phyloP scores from a whole-genome alignment of 1,284 basidiomycete genomes.

The Inonotus hispidus region DNA sequence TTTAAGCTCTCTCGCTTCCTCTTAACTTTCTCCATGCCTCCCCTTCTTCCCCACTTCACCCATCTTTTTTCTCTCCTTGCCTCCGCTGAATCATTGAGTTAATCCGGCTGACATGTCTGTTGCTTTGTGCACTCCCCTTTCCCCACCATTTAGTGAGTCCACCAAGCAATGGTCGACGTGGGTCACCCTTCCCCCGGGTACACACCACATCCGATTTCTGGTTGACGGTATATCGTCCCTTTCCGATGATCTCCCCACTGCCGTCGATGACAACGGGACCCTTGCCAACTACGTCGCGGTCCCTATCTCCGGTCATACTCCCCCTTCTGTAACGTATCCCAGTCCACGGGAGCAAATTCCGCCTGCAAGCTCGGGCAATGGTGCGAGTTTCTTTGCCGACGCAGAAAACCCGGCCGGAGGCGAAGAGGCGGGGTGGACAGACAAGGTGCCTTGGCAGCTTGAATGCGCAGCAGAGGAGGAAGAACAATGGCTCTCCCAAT shows the following conservation, averaged over 20 bases:
- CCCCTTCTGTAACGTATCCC: conserved; percentile 23
- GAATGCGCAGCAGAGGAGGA: conserved; percentile 79
- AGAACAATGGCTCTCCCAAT: conserved; percentile 61
- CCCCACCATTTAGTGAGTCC: conserved; percentile 25
- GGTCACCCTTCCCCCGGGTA: conserved; percentile 76
- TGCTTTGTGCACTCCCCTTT: conserved; percentile 3
- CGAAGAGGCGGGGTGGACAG: conserved; percentile 59
- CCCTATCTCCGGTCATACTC: conserved; percentile 32
- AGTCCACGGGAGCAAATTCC: conserved; percentile 15
- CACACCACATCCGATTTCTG: conserved; percentile 94
- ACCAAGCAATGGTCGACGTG: conserved; percentile 39
- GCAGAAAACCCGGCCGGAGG: conserved; percentile 20
- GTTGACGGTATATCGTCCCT: conserved; percentile 88
- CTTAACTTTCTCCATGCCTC: background rate
- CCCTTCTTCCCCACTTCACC: background rate
- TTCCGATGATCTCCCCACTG: conserved; percentile 77
- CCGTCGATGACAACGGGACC: conserved; percentile 92
- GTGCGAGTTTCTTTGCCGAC: conserved; percentile 21
- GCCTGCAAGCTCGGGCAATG: conserved; percentile 29
- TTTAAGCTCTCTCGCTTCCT: conserved; percentile 10
- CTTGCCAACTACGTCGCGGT: conserved; percentile 91
- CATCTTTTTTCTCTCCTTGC: background rate
- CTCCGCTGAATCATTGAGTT: background rate
- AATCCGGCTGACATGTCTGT: conserved; percentile 8
- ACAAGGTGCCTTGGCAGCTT: conserved; percentile 68